Base-by-base conservation (phyloP, 164 flowering plant genomes). In the Hamamelis virginiana region DNA sequence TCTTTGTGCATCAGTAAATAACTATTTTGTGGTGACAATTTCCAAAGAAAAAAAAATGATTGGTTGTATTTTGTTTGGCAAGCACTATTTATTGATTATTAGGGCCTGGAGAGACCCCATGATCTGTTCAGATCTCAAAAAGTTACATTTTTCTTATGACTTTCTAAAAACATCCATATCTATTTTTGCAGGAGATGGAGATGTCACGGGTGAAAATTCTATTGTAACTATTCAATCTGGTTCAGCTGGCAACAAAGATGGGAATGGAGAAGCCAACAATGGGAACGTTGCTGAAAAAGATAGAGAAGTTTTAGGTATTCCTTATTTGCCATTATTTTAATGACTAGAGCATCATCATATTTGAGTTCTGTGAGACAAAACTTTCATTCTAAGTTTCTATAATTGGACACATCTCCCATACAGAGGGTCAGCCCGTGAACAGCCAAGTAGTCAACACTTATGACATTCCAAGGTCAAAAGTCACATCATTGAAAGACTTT, bases 271-370 rank as follows among this genome's bases (percentile, higher is more conserved):
- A 6, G 53, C 53, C 66, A 46, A 6, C 16, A 52, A 33, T 51
- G 43, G 68, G 16, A 26, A 51, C 19, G 9, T 16, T 50, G 45
- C 45, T 27, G 26, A 51, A 19, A 53, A 52, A 18, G n/a, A 33
- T 65, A 16, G 19, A 4, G 46, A 65, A 65, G 59, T 26, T 51
- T 65, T 19, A 65, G 56, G 59, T 47, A 27, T 57, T 41, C 61
- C 25, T 23, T 68, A 19, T 59, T 4, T 59, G 28, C 63, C 63
- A 14, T 55, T 16, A 11, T 58, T 28, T n/a, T 22, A 9, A 0
- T 21, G 3, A n/a, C 26, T 9, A 38, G 27, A 47, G n/a, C 6
- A 27, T 55, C 33, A 61, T 62, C n/a, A n/a, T n/a, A 27, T 62
- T 62, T 46, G 5, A 11, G 43, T 69, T 33, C 41, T 59, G 18